Conservation (phyloP, 83 land plant genomes). For the Diphasiastrum complanatum region DNA sequence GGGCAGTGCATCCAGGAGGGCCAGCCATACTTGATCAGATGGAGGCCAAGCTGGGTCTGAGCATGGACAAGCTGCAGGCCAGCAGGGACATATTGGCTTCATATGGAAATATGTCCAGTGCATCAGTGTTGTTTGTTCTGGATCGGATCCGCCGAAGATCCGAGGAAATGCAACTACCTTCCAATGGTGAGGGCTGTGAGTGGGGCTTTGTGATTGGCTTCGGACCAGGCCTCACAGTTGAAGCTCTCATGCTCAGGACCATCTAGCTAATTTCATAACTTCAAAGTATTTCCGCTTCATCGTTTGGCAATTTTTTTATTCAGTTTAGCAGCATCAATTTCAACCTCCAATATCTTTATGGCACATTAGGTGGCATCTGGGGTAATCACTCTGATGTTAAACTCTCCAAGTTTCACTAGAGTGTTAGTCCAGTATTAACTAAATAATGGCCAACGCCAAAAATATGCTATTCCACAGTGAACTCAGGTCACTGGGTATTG, state of each 20-base stretch:
- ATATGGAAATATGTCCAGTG: conserved; percentile 53
- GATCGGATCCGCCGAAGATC: conserved; percentile 42
- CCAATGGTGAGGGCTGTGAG: conserved; percentile 24
- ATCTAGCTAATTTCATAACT: no score
- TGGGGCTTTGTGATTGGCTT: conserved; percentile 37
- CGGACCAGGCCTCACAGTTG: conserved; percentile 41
- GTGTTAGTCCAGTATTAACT: no score
- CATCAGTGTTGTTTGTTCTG: conserved; percentile 42
- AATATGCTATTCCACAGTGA: no score
- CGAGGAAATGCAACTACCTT: background rate
- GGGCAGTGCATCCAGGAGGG: conserved; percentile 54
- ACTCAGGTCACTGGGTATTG: no score
- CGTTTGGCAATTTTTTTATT: no score
- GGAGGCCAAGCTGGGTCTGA: conserved; percentile 29
- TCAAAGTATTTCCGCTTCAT: no score
- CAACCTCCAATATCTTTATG: no score
- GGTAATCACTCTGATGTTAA: no score
- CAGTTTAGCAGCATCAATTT: no score
- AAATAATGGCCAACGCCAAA: no score
- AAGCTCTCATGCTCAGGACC: conserved; percentile 33
- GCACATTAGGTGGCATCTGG: no score
- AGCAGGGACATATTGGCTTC: conserved; percentile 33
- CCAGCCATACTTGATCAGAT: conserved; percentile 48
- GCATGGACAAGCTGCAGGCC: conserved; percentile 32
- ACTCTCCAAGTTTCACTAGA: no score